Conservation (phyloP, 139 green algal species). For the Deuterostichococcus epilithicus region DNA sequence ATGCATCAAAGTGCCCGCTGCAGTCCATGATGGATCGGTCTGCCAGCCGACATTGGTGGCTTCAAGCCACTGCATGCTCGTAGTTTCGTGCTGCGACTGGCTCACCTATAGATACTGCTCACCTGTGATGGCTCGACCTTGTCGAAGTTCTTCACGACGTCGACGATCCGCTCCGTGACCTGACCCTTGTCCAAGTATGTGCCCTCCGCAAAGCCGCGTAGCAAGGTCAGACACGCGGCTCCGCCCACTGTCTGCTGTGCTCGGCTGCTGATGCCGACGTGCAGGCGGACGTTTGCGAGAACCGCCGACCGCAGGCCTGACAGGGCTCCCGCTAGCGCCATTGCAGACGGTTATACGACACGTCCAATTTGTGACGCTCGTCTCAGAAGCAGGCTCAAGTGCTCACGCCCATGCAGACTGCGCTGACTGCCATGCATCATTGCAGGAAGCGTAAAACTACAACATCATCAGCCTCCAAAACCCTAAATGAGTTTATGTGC, state of each 20-base stretch:
- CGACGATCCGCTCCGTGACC: constrained; percentile 88
- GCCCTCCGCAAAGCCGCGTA: constrained; percentile 43
- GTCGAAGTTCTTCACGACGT: constrained; percentile 96
- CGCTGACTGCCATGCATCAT: too few relatives aligned
- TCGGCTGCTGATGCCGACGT: neutral
- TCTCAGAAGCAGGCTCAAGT: too few relatives aligned
- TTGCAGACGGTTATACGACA: neutral
- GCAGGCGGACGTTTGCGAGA: constrained; percentile 22
- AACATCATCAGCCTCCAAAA: too few relatives aligned
- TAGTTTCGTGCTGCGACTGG: neutral
- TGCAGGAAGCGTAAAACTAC: too few relatives aligned
- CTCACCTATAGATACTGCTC: neutral
- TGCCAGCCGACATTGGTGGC: neutral
- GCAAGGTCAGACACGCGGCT: constrained; percentile 10
- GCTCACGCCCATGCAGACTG: too few relatives aligned
- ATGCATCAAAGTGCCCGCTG: too few relatives aligned
- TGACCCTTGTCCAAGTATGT: constrained; percentile 88
- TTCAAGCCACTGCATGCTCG: neutral
- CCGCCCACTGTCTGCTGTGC: constrained; percentile 16
- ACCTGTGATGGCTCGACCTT: constrained; percentile 96
- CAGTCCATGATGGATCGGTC: too few relatives aligned
- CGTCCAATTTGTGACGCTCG: too few relatives aligned
- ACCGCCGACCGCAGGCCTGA: constrained; percentile 10
- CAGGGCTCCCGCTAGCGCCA: neutral
- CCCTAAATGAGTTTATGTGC: too few relatives aligned